Percentiles rank a stretch among this genome's conserved stretches.
Evolutionary conservation across 1,139 yeast genomes (phyloP).

Genomic region (Pneumocystis sp.): DNA sequence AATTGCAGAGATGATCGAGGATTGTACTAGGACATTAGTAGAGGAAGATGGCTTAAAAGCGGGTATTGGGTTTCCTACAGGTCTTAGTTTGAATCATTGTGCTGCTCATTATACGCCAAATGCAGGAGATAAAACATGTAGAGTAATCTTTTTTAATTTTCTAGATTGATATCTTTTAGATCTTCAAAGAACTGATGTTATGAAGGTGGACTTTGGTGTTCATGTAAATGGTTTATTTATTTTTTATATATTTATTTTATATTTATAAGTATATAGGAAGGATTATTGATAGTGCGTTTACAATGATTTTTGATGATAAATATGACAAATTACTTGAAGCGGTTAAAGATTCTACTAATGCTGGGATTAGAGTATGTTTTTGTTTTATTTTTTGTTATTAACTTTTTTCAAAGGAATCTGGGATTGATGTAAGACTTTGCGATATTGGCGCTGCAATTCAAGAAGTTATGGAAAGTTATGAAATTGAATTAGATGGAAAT

Average conservation of each 20-base stretch:
- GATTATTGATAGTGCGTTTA: constrained; percentile 89
- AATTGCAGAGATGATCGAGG: constrained; percentile 78
- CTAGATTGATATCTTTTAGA: constrained; percentile 27
- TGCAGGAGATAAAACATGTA: constrained; percentile 58
- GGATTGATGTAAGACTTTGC: constrained; percentile 86
- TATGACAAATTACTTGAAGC: constrained; percentile 71
- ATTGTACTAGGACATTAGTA: constrained; percentile 62
- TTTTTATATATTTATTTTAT: constrained; percentile 20
- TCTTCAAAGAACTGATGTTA: constrained; percentile 70
- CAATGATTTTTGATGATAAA: constrained; percentile 72
- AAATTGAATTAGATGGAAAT: constrained; percentile 78
- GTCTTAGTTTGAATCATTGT: constrained; percentile 77
- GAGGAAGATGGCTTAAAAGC: constrained; percentile 48
- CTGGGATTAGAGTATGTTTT: constrained; percentile 42
- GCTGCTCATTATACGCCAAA: constrained; percentile 99
- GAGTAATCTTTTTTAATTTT: neutral
- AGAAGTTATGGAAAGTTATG: constrained; percentile 95
- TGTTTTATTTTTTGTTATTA: neutral
- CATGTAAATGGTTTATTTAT: constrained; percentile 63
- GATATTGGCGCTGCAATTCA: constrained; percentile 94
- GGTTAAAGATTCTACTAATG: constrained; percentile 81
- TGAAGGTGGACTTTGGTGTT: constrained; percentile 95
- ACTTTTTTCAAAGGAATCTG: constrained; percentile 45
- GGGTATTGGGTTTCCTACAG: constrained; percentile 97
- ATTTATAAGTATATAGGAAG: constrained; percentile 1